phyloP scores from a whole-genome alignment of 495 filamentous ascomycete genomes.

The Aspergillus nidulans region DNA sequence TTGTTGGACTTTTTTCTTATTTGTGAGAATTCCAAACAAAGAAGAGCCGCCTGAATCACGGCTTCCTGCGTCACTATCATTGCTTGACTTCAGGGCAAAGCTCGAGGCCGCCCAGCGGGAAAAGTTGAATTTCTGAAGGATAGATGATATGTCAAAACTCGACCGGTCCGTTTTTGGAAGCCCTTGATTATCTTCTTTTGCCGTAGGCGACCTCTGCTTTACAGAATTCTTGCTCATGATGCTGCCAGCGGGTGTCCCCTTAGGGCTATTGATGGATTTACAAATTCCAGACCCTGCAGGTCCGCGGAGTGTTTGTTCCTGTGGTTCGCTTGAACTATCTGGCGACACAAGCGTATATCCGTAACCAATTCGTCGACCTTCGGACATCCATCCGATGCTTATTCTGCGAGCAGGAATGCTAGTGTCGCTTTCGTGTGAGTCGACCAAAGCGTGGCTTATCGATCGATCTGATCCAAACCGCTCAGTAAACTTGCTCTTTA shows the following conservation, averaged over 20 bases:
- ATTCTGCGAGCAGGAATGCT: constrained; percentile 28
- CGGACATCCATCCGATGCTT: constrained; percentile 46
- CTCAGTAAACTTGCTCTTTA: constrained; percentile 28
- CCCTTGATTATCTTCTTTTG: not conserved
- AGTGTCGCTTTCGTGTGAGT: not conserved
- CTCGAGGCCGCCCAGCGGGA: constrained; percentile 13
- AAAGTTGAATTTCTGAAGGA: constrained; percentile 9
- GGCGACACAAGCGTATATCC: constrained; percentile 35
- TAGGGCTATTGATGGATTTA: not conserved
- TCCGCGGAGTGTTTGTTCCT: not conserved
- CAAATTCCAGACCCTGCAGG: not conserved
- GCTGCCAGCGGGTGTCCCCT: not conserved
- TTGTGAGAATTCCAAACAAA: constrained; percentile 25
- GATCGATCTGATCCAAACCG: constrained; percentile 21
- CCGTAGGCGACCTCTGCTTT: not conserved
- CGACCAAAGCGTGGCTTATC: not conserved
- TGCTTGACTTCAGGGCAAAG: constrained; percentile 1
- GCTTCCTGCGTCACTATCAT: constrained; percentile 11
- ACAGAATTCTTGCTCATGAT: not conserved
- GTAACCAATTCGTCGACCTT: constrained; percentile 40
- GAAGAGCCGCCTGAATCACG: constrained; percentile 20
- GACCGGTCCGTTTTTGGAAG: constrained; percentile 7
- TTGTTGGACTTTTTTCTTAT: constrained; percentile 11
- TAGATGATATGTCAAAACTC: constrained; percentile 10
- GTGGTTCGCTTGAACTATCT: constrained; percentile 14